These are phyloP conservation scores for Rubus parviflorus DNA, from an alignment of 306 rosid genomes.

Conservation along the genomic window DNA sequence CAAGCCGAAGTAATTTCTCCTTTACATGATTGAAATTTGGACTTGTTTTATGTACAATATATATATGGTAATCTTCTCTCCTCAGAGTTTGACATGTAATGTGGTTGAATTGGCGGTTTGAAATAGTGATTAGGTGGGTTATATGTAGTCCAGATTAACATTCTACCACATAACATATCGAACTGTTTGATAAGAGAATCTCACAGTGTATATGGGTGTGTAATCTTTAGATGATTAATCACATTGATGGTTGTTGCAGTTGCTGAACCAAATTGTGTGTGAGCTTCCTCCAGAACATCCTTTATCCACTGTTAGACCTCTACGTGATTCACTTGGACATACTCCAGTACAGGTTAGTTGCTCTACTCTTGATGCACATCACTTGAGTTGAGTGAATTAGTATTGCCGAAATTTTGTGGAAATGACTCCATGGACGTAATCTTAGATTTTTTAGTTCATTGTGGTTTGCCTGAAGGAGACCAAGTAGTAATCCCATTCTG, in stretches of 20 bases:
- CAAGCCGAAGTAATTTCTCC: conserved; percentile 82
- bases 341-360: conserved; percentile 84
- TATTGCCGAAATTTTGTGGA: background rate
- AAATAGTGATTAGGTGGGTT: too few relatives aligned
- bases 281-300: conserved; percentile 95
- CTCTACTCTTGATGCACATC: conserved; percentile 19
- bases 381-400: conserved; percentile 3
- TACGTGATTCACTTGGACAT: conserved; percentile 95
- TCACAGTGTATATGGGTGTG: background rate
- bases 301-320: conserved; percentile 62
- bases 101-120: background rate
- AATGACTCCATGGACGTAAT: background rate
- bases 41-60: background rate
- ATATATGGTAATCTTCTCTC: too few relatives aligned
- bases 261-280: conserved; percentile 93
- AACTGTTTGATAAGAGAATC: background rate
- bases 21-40: background rate
- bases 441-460: background rate
- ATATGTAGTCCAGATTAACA: background rate
- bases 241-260: conserved; percentile 47
- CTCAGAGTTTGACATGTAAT: too few relatives aligned
- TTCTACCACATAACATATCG: background rate
- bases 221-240: conserved; percentile 15
- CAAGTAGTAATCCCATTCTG: background rate
- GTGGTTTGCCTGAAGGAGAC: background rate